Evolutionary conservation across 1,139 yeast species (phyloP).

Genomic region (Scheffersomyces insectosa): DNA sequence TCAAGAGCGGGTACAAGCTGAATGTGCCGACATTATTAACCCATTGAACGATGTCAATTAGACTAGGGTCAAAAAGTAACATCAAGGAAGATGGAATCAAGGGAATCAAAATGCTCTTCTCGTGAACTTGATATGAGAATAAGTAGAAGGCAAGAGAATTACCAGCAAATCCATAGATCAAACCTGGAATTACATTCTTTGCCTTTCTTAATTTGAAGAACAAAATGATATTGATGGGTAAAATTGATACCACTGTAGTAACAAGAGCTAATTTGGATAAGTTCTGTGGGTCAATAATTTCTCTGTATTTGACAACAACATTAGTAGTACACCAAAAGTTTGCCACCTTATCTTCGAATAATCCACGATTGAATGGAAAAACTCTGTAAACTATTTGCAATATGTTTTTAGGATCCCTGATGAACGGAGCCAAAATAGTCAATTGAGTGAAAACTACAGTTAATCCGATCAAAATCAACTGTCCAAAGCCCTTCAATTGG

Average conservation of each 20-base stretch:
- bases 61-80: conserved; percentile 54
- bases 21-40: conserved; percentile 80
- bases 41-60: conserved; percentile 79
- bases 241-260: conserved; percentile 63
- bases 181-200: conserved; percentile 18
- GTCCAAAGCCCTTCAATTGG: conserved; percentile 34
- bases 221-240: conserved; percentile 45
- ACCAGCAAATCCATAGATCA: conserved; percentile 72
- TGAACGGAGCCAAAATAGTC: conserved; percentile 62
- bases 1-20: conserved; percentile 84
- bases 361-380: conserved; percentile 89
- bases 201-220: conserved; percentile 19
- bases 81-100: conserved; percentile 79
- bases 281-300: conserved; percentile 53
- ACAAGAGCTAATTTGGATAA: conserved; percentile 63
- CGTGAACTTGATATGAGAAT: conserved; percentile 95
- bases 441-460: conserved; percentile 60
- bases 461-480: conserved; percentile 60
- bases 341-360: conserved; percentile 98
- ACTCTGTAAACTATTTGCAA: conserved; percentile 59
- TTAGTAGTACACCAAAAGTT: conserved; percentile 96
- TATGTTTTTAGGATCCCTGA: conserved; percentile 18
- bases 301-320: conserved; percentile 68
- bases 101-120: conserved; percentile 82
- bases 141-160: conserved; percentile 87